Base-by-base conservation (phyloP, 2,329 filamentous ascomycete species). In the Leptographium radiaticola region DNA sequence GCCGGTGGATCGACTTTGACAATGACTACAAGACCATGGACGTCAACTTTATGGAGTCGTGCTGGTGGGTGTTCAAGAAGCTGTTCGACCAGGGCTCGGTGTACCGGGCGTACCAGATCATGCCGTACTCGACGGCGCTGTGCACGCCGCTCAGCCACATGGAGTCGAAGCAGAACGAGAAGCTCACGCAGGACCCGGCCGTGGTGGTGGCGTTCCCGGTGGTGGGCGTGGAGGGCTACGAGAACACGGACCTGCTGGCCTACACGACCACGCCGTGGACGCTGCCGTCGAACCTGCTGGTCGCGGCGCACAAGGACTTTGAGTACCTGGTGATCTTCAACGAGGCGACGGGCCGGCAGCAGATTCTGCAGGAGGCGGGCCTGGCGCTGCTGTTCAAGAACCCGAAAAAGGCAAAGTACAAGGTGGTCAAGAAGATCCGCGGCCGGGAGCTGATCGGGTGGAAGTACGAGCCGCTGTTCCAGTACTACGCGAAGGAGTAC, bases 1-100 rank as follows among this genome's bases (percentile, higher is more conserved):
- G 91, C 54, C 84, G 91, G 55, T 97, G 91, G 91, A 93, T 96
- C 63, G 91, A 96, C 70, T 96, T 97, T 62, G 91, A 97, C 69
- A 93, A 95, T 62, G 89, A 96, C 67, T 96, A 95, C 75, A 95
- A 95, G 84, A 95, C 89, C 39, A 95, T 96, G 89, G 86, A 97
- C 67, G 77, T 84, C n/a, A 83, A 75, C 20, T 97, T 94, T 71
- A 97, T 96, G 91, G 91, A 96, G 72, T 86, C 86, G 0, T 82
- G 87, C 59, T 97, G 91, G 91, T 96, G 91, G 90, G 86, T 93
- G 18, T 95, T 95, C 75, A 94, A 93, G 73, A 82, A 91, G 66
- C 76, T 96, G 30, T 94, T 88, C 67, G 87, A 95, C 62, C 95
- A 95, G 71, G 87, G 83, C 54, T 76, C 86, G 58, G 89, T 96